Conservation (phyloP, 2,329 filamentous ascomycete genomes). For the Tolypocladium sp. region DNA sequence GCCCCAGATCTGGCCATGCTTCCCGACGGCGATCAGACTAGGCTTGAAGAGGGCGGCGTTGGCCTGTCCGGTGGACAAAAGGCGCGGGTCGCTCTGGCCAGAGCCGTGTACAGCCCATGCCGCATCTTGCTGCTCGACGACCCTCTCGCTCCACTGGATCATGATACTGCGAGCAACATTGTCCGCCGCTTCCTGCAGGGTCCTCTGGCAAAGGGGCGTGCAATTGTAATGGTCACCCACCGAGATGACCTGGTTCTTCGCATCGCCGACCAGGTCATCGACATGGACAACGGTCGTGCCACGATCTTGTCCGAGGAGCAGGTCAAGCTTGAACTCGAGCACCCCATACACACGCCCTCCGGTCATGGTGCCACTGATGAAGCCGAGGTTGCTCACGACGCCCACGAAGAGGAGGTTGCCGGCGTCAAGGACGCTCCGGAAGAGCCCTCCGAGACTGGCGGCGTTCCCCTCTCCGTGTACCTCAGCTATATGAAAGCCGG, state of each 20-base stretch:
- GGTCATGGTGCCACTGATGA: constrained; percentile 8
- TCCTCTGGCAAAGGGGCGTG: constrained; percentile 52
- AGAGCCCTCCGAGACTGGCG: constrained; percentile 43
- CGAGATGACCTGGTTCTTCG: constrained; percentile 66
- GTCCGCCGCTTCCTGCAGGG: constrained; percentile 53
- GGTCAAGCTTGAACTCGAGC: constrained; percentile 28
- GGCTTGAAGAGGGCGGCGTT: constrained; percentile 53
- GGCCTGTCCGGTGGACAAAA: constrained; percentile 56
- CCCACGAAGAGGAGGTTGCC: constrained; percentile 13
- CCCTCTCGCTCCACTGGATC: constrained; percentile 53
- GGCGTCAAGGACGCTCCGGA: constrained; percentile 19
- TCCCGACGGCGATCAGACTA: constrained; percentile 45
- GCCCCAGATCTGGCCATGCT: constrained; percentile 46
- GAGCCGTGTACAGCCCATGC: constrained; percentile 50
- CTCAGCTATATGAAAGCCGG: constrained; percentile 81
- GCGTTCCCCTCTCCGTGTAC: constrained; percentile 68
- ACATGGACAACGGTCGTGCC: constrained; percentile 54
- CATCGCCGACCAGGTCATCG: constrained; percentile 66
- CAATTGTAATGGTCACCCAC: constrained; percentile 73
- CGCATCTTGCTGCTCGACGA: constrained; percentile 53
- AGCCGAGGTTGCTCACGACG: constrained; percentile 19
- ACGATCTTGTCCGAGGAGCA: constrained; percentile 37
- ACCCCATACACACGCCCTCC: constrained; percentile 21
- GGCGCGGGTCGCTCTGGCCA: constrained; percentile 52
- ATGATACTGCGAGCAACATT: constrained; percentile 51